Evolutionary conservation across 2,329 filamentous ascomycete species (phyloP).

Genomic region (Bipolaris gigantea): DNA sequence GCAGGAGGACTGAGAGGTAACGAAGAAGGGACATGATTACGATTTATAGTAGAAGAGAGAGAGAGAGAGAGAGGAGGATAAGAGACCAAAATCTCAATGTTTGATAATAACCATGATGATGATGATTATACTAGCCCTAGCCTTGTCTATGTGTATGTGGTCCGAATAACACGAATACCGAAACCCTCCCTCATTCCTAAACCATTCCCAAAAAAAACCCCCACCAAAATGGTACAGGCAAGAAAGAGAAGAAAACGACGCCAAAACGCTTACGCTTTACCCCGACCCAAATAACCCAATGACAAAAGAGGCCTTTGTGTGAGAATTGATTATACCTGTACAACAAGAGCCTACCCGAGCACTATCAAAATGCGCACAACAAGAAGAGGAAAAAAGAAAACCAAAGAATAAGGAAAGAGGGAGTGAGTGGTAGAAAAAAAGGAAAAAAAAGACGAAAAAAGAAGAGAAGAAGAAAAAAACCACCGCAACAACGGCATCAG

Average conservation of each 20-base stretch:
- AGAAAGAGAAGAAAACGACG: background rate
- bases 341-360: background rate
- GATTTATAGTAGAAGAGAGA: background rate
- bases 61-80: too few species aligned
- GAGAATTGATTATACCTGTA: too few species aligned
- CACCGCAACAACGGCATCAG: background rate
- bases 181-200: too few species aligned
- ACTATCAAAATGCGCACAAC: background rate
- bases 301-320: background rate
- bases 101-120: too few species aligned
- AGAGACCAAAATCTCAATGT: too few species aligned
- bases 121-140: too few species aligned
- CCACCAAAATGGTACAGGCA: background rate
- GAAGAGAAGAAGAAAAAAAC: too few species aligned
- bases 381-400: background rate
- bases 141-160: background rate
- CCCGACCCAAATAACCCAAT: background rate
- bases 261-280: background rate
- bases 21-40: background rate
- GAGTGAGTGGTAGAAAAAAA: slow-evolving; percentile 5
- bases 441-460: background rate
- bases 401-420: too few species aligned
- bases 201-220: background rate
- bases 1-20: background rate
- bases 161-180: too few species aligned